Evolutionary conservation across 75 land plant species (phyloP).

Genomic region (Larix kaempferi): DNA sequence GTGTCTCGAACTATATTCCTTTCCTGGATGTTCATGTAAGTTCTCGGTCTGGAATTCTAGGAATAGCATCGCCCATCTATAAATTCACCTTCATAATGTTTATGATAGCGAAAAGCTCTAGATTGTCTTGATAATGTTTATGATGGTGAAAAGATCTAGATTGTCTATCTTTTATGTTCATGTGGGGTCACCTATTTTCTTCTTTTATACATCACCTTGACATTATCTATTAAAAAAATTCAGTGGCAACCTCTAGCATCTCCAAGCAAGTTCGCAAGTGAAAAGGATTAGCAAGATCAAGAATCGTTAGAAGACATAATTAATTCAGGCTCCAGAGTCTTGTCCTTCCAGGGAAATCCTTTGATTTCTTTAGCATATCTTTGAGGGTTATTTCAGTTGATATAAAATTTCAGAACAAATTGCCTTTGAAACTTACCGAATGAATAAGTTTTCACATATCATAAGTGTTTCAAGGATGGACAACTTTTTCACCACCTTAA

Average conservation of each 20-base stretch:
- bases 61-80: not conserved
- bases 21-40: too few species aligned
- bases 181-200: not conserved
- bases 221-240: not conserved
- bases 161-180: too few species aligned
- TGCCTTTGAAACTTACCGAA: not conserved
- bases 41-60: not conserved
- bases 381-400: not conserved
- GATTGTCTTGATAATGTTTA: not conserved
- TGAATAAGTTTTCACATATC: not conserved
- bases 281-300: not conserved
- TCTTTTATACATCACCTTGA: not conserved
- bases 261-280: not conserved
- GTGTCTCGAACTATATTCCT: too few species aligned
- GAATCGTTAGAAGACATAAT: not conserved
- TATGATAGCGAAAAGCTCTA: not conserved
- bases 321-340: too few species aligned
- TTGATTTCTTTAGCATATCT: too few species aligned
- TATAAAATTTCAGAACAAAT: not conserved
- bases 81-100: not conserved
- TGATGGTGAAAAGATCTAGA: too few species aligned
- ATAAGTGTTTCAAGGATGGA: not conserved
- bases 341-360: too few species aligned
- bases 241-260: not conserved
- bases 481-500: not conserved